Evolutionary conservation across 1,284 basidiomycete species (phyloP).

Genomic region (Caloboletus inedulis): DNA sequence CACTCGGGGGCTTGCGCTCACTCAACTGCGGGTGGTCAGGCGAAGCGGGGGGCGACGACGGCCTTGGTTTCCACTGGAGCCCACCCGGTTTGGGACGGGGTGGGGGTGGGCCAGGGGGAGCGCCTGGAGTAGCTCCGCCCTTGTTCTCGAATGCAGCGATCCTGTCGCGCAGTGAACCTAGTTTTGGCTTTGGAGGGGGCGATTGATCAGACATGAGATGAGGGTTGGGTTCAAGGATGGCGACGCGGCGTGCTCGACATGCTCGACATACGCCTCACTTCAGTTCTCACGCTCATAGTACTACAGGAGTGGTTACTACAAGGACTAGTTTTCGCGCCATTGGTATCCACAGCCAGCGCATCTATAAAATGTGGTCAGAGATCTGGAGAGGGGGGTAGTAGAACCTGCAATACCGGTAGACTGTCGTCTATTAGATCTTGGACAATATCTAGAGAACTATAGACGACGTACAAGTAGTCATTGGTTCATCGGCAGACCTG

Average conservation of each 20-base stretch:
- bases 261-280: constrained; percentile 3
- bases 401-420: constrained; percentile 42
- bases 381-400: neutral
- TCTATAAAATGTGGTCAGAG: constrained; percentile 29
- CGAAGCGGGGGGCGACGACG: constrained; percentile 52
- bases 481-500: constrained; percentile 93
- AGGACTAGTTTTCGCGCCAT: constrained; percentile 56
- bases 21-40: constrained; percentile 26
- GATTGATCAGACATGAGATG: constrained; percentile 46
- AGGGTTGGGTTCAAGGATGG: constrained; percentile 9
- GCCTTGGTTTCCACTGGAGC: constrained; percentile 66
- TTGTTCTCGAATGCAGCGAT: constrained; percentile 78
- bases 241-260: constrained; percentile 19
- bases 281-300: constrained; percentile 25
- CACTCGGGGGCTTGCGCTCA: constrained; percentile 29
- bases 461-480: constrained; percentile 84
- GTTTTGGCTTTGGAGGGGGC: constrained; percentile 52
- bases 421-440: constrained; percentile 27
- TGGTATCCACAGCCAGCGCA: constrained; percentile 56
- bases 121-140: constrained; percentile 27
- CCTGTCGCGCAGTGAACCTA: constrained; percentile 74
- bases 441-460: constrained; percentile 6
- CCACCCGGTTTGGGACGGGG: constrained; percentile 69
- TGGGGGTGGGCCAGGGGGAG: constrained; percentile 35
- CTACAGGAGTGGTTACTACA: neutral